Conservation (phyloP, 2,329 filamentous ascomycete genomes). For the Penicillium sp. region DNA sequence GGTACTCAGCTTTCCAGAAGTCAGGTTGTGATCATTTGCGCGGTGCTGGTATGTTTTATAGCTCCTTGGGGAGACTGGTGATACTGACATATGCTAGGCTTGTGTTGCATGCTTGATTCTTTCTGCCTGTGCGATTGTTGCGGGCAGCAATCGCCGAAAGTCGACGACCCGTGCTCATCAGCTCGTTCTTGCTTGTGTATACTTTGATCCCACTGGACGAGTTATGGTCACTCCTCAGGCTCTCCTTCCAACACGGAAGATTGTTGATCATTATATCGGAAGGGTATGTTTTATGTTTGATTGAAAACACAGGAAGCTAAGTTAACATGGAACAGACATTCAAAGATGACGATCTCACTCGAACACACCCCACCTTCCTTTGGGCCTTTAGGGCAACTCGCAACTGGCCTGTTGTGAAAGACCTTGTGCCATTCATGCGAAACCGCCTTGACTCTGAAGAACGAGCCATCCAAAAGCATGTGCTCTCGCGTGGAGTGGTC, state of each 20-base stretch:
- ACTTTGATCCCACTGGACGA: slow-evolving; percentile 46
- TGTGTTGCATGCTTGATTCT: slow-evolving; percentile 63
- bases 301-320: neutral
- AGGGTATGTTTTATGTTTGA: slow-evolving; percentile 45
- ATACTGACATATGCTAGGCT: slow-evolving; percentile 48
- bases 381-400: slow-evolving; percentile 83
- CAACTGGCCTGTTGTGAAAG: slow-evolving; percentile 71
- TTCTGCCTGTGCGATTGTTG: slow-evolving; percentile 56
- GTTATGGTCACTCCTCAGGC: slow-evolving; percentile 51
- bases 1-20: slow-evolving; percentile 56
- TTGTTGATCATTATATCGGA: slow-evolving; percentile 75
- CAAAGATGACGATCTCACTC: slow-evolving; percentile 73
- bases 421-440: slow-evolving; percentile 71
- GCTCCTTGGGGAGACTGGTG: neutral
- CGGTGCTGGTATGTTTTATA: slow-evolving; percentile 60
- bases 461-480: slow-evolving; percentile 50
- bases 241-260: slow-evolving; percentile 58
- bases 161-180: slow-evolving; percentile 63
- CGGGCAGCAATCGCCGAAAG: slow-evolving; percentile 54
- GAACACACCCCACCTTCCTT: slow-evolving; percentile 76
- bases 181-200: slow-evolving; percentile 51
- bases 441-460: slow-evolving; percentile 62
- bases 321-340: slow-evolving; percentile 45
- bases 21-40: slow-evolving; percentile 72
- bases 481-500: slow-evolving; percentile 45